Base-by-base conservation (phyloP, 2,329 filamentous ascomycete species). In the Hirsutella rhossiliensis region DNA sequence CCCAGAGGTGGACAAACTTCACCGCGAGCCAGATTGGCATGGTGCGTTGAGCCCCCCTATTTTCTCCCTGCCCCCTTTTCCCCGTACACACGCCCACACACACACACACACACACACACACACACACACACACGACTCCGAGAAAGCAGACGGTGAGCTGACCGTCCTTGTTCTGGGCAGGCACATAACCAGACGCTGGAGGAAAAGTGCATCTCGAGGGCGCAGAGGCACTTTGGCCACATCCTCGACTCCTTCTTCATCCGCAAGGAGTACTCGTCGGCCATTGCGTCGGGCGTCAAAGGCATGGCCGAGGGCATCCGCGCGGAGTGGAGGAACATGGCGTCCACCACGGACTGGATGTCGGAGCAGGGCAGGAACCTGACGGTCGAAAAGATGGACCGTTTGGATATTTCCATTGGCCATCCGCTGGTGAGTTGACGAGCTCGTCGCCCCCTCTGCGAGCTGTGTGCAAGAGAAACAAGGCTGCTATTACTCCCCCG, bases 211-310 rank as follows among this genome's bases (percentile, higher is more conserved):
- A 39, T 36, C 15, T 12, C 19, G 11, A 23, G 43, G 27, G 28
- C 23, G 15, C 11, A 41, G 3, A 44, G 43, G 23, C 48, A 50
- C 27, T 51, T 50, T n/a, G 43, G 46, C 3, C 44, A 38, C 20
- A 31, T 50, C 12, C 27, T 51, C 15, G 23, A 43, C 12, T 43
- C 40, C 8, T 11, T 45, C 4, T 48, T 44, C 37, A 13, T 45
- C 32, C 42, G 46, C 13, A 15, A 47, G 23, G 32, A 32, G 15
- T 38, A 39, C 20, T 30, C 15, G 11, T 17, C 13, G 20, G 7
- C 15, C 11, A 34, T 18, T 4, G 17, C 20, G 4, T 15, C 15
- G 17, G 34, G 13, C 1, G 40, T 27, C 40, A 9, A 18, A 2
- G 9, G 11, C 5, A 5, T 43, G 34, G 42, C 27, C 4, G 18